A percentile compares a stretch with the other conserved stretches of the same genome.
These are phyloP conservation scores for Combretum micranthum DNA, from an alignment of 345 rosid species.

Conservation along the genomic window DNA sequence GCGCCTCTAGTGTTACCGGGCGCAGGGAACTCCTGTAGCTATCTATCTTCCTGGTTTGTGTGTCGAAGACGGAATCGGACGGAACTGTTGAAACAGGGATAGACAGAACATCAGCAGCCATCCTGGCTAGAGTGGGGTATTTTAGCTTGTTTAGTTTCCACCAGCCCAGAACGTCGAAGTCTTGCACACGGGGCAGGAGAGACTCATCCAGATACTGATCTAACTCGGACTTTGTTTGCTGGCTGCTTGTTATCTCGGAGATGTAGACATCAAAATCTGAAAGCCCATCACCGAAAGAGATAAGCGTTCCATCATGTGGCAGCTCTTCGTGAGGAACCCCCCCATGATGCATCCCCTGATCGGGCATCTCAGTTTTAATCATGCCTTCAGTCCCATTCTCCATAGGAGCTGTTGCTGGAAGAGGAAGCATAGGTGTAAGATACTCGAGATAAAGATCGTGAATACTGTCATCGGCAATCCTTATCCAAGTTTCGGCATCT, in stretches of 20 bases:
- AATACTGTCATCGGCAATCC: slow-evolving; percentile 62
- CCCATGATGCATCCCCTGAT: slow-evolving; percentile 21
- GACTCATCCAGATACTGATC: slow-evolving; percentile 85
- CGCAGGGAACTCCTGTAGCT: slow-evolving; percentile 48
- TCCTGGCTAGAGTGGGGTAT: slow-evolving; percentile 75
- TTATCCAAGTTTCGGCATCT: slow-evolving; percentile 64
- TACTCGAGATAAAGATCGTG: slow-evolving; percentile 74
- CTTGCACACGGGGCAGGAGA: slow-evolving; percentile 58
- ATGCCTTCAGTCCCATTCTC: slow-evolving; percentile 29
- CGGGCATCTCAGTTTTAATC: slow-evolving; percentile 31
- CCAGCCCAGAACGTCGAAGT: slow-evolving; percentile 77
- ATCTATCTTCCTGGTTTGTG: slow-evolving; percentile 49
- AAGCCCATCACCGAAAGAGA: slow-evolving; percentile 64
- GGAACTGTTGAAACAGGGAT: slow-evolving; percentile 56
- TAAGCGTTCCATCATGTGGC: slow-evolving; percentile 48
- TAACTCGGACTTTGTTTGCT: slow-evolving; percentile 60
- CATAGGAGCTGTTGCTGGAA: slow-evolving; percentile 26
- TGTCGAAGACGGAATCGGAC: slow-evolving; percentile 60
- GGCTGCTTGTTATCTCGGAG: slow-evolving; percentile 48
- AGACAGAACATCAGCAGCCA: slow-evolving; percentile 80
- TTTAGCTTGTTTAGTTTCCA: slow-evolving; percentile 72
- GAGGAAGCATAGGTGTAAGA: slow-evolving; percentile 27
- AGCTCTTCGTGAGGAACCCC: slow-evolving; percentile 21
- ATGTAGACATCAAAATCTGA: slow-evolving; percentile 77
- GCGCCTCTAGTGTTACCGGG: slow-evolving; percentile 81